Conservation (phyloP, 2,329 filamentous ascomycete species). For the Cercospora nicotianae region DNA sequence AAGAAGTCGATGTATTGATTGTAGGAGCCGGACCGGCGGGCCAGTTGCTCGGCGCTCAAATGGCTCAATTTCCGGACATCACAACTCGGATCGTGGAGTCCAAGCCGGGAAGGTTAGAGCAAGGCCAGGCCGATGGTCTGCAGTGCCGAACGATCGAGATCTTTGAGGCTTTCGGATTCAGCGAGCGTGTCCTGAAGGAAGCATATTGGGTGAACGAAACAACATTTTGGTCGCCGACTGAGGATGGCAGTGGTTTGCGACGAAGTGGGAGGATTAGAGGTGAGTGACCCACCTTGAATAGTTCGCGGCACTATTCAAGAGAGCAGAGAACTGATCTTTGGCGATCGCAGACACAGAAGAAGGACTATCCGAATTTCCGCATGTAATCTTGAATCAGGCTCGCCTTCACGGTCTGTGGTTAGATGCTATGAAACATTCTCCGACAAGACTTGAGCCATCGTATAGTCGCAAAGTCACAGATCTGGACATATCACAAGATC, state of each 20-base stretch:
- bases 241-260: conserved; percentile 54
- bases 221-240: conserved; percentile 60
- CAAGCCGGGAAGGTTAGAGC: conserved; percentile 35
- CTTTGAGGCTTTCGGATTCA: conserved; percentile 70
- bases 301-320: neutral
- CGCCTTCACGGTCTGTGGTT: conserved; percentile 59
- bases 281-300: neutral
- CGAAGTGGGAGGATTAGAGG: conserved; percentile 59
- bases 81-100: conserved; percentile 49
- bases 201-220: conserved; percentile 68
- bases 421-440: conserved; percentile 37
- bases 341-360: conserved; percentile 55
- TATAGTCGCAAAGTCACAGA: conserved; percentile 32
- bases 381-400: conserved; percentile 70
- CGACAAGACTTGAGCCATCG: conserved; percentile 35
- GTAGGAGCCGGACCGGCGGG: conserved; percentile 53
- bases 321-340: neutral
- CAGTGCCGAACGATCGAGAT: conserved; percentile 70
- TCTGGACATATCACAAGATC: conserved; percentile 28
- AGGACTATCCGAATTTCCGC: conserved; percentile 62
- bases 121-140: conserved; percentile 55
- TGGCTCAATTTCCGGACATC: conserved; percentile 50
- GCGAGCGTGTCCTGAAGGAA: conserved; percentile 64
- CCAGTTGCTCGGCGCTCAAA: conserved; percentile 53
- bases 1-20: conserved; percentile 50